phyloP scores from a whole-genome alignment of 805 yeast genomes.

The Myxozyma nipponensis region DNA sequence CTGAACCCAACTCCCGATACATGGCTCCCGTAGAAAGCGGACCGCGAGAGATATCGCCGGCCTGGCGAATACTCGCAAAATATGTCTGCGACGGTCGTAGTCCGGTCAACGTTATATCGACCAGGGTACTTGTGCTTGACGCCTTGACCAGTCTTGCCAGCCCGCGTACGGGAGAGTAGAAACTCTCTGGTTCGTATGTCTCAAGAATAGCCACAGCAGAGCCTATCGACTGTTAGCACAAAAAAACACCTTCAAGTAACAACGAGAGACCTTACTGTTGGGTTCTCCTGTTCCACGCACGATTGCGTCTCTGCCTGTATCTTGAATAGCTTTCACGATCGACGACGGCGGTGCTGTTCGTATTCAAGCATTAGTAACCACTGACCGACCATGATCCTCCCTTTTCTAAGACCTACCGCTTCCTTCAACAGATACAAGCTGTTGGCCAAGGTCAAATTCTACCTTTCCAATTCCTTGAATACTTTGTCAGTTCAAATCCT shows the following conservation, averaged over 20 bases:
- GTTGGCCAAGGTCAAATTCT: conserved; percentile 54
- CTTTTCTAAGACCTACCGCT: conserved; percentile 35
- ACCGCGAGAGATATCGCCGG: conserved; percentile 76
- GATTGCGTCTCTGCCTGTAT: conserved; percentile 81
- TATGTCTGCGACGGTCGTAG: conserved; percentile 56
- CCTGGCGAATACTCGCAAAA: conserved; percentile 60
- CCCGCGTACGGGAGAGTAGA: conserved; percentile 67
- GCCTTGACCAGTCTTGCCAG: conserved; percentile 79
- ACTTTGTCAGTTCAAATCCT: background rate
- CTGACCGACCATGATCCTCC: background rate
- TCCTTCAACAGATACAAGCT: conserved; percentile 67
- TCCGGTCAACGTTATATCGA: conserved; percentile 79
- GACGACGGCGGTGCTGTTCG: conserved; percentile 62
- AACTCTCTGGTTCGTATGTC: conserved; percentile 51
- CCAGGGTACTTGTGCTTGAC: conserved; percentile 49
- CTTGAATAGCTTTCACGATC: conserved; percentile 63
- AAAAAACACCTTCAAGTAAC: background rate
- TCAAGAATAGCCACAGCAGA: conserved; percentile 92
- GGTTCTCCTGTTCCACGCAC: conserved; percentile 87
- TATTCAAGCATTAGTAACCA: background rate
- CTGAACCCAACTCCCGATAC: conserved; percentile 45
- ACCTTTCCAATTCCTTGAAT: conserved; percentile 46
- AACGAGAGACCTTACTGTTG: conserved; percentile 38
- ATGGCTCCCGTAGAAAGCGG: conserved; percentile 60
- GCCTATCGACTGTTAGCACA: conserved; percentile 31